These are phyloP conservation scores for Wallemia ichthyophaga DNA, from an alignment of 1,284 basidiomycete genomes.

Conservation along the genomic window DNA sequence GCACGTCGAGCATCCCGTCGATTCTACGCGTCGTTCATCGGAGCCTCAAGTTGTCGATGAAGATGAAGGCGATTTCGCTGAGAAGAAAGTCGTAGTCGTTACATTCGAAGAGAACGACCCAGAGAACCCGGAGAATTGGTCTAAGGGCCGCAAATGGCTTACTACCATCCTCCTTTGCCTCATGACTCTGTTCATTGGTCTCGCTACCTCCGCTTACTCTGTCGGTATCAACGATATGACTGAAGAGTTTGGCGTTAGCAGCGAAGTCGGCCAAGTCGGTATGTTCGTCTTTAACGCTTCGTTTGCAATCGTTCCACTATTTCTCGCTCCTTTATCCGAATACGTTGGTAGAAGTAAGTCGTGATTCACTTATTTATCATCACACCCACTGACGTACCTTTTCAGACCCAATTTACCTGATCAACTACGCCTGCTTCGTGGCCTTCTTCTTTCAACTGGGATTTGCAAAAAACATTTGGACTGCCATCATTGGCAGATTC, in stretches of 20 bases:
- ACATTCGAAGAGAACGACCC: constrained; percentile 9
- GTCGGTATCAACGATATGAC: constrained; percentile 11
- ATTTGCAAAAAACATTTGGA: constrained; percentile 13
- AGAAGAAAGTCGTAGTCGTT: constrained; percentile 8
- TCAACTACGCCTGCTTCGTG: constrained; percentile 13
- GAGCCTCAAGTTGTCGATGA: neutral
- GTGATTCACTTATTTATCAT: neutral
- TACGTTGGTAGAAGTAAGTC: constrained; percentile 11
- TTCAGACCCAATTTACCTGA: constrained; percentile 10
- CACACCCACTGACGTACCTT: neutral
- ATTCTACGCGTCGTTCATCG: neutral
- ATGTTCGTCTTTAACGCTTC: constrained; percentile 11
- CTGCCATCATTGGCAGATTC: constrained; percentile 11
- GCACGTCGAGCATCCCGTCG: neutral
- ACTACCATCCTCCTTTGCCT: constrained; percentile 3
- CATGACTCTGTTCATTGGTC: constrained; percentile 9
- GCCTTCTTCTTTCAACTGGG: constrained; percentile 9
- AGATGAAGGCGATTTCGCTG: neutral
- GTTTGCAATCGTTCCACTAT: constrained; percentile 10
- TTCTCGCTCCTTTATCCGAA: constrained; percentile 14
- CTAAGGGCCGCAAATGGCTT: constrained; percentile 5
- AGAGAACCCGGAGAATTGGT: constrained; percentile 2
- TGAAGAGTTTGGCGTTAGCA: constrained; percentile 11
- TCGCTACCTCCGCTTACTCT: constrained; percentile 14
- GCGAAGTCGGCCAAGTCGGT: constrained; percentile 12